phyloP scores from a whole-genome alignment of 305 asterid genomes.

The Andrographis paniculata region DNA sequence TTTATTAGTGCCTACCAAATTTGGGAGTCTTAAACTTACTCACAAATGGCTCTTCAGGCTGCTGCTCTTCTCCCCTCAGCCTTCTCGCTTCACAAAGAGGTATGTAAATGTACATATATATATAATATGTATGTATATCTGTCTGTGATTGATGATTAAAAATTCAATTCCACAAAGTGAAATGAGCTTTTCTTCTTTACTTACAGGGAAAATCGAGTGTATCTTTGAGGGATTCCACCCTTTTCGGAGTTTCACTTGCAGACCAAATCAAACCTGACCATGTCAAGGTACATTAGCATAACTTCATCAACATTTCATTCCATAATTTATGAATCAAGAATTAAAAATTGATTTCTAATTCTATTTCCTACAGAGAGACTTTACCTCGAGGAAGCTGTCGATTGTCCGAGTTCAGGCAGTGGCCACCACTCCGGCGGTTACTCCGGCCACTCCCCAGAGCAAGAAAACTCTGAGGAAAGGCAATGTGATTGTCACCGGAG shows the following conservation, averaged over 20 bases:
- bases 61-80: slow-evolving; percentile 57
- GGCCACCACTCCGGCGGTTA: slow-evolving; percentile 48
- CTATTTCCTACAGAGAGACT: slow-evolving; percentile 31
- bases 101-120: no score
- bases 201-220: slow-evolving; percentile 48
- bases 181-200: neutral
- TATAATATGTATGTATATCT: no score
- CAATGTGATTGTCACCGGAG: slow-evolving; percentile 68
- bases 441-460: slow-evolving; percentile 39
- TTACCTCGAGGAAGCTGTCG: slow-evolving; percentile 23
- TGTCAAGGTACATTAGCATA: slow-evolving; percentile 47
- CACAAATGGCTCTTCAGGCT: slow-evolving; percentile 70
- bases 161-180: no score
- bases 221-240: slow-evolving; percentile 47
- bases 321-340: slow-evolving; percentile 1
- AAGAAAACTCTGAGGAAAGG: slow-evolving; percentile 81
- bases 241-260: slow-evolving; percentile 65
- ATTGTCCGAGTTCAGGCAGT: slow-evolving; percentile 46
- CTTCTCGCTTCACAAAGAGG: slow-evolving; percentile 72
- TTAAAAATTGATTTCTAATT: neutral
- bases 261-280: slow-evolving; percentile 46
- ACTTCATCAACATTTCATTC: no score
- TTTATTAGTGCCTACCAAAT: slow-evolving; percentile 1
- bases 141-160: no score
- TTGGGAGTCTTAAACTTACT: slow-evolving; percentile 3